Base-by-base conservation (phyloP, 768 basidiomycete genomes). In the Lentinula boryana region DNA sequence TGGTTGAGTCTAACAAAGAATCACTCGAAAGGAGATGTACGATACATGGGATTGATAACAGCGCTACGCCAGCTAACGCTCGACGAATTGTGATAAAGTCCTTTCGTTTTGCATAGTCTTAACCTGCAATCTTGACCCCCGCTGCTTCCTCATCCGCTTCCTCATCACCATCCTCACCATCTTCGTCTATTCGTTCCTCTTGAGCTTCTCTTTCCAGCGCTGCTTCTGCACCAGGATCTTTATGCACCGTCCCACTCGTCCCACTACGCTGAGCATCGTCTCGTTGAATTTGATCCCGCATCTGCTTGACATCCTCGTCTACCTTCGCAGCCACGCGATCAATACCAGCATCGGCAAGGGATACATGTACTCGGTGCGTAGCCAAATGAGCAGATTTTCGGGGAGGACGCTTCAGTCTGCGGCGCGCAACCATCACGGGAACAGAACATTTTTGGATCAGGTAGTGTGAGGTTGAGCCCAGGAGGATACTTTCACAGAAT, bases 401-500 rank as follows among this genome's bases (percentile, higher is more conserved):
- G 12, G 94, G 86, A 21, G 94, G 92, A 2, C 93, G 86, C 72
- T 92, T 93, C 71, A 97, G 86, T 12, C 95, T 81, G 56, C 94
- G 86, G 57, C 95, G 91, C 4, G 95, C 93, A 57, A 96, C 93
- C 95, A 98, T 96, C 58, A 97, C 94, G 0, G 95, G 95, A 0
- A 96, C 95, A 15, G 93, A 93, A 63, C 93, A 95, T 74, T 93
- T 95, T 80, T 93, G 89, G 49, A 93, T 91, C 51, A 94, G 84
- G 70, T 98, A 98, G 72, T 98, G 93, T 1, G 93, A 96, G 1
- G 94, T 98, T 3, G 93, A 95, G 13, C 95, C 95, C 40, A 98
- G 85, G 3, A 98, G 80, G 65, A 96, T 95, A 31, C 94, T 95
- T 3, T 21, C 49, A 27, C 36, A 44, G 16, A 33, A 21, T 44